Percentiles rank a stretch among this genome's conserved stretches.
These are phyloP conservation scores for Penicillium hordei DNA, from an alignment of 2,329 filamentous ascomycete species.

Conservation along the genomic window DNA sequence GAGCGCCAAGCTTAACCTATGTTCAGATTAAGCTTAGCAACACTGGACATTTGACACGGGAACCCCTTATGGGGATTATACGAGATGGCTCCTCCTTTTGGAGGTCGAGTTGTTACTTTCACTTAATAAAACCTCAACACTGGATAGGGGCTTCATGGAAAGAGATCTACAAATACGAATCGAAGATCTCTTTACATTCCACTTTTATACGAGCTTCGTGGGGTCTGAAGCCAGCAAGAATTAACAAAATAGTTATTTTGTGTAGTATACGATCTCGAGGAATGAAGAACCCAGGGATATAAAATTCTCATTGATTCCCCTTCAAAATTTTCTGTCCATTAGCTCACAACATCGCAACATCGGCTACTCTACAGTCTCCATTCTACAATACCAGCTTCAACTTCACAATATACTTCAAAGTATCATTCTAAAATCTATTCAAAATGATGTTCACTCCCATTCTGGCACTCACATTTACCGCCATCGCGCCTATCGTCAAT, in stretches of 20 bases:
- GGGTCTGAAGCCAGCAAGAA: constrained; percentile 1
- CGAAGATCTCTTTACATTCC: neutral
- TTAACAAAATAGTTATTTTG: neutral
- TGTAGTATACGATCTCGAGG: neutral
- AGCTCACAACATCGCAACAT: neutral
- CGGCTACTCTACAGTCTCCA: neutral
- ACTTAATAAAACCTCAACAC: neutral
- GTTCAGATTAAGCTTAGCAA: neutral
- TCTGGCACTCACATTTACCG: constrained; percentile 8
- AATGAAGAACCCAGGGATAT: neutral
- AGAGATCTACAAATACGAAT: neutral
- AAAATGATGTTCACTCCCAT: constrained; percentile 10
- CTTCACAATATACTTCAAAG: neutral
- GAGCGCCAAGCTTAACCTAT: constrained; percentile 6
- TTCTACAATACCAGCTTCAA: neutral
- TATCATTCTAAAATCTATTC: neutral
- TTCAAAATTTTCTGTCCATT: neutral
- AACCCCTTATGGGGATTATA: neutral
- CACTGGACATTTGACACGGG: neutral
- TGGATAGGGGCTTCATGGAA: neutral
- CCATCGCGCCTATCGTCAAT: constrained; percentile 5
- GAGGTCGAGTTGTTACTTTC: neutral
- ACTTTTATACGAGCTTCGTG: constrained; percentile 2
- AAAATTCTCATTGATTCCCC: neutral
- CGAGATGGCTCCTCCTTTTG: neutral